Conservation (phyloP, 73 alveolate genomes). For the Paramecium primaurelia region DNA sequence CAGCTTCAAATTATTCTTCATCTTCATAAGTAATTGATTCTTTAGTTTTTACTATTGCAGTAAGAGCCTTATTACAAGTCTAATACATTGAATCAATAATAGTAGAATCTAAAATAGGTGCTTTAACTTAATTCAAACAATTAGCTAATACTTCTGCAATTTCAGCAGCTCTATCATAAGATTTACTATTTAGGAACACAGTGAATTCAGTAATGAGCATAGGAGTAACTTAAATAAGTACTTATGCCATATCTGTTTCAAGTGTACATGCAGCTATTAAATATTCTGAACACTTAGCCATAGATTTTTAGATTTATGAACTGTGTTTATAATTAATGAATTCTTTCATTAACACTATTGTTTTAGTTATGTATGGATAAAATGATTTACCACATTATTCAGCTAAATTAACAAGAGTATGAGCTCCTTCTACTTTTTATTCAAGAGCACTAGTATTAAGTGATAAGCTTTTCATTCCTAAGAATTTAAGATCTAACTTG, state of each 20-base stretch:
- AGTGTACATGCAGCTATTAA: neutral
- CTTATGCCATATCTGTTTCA: conserved; percentile 6
- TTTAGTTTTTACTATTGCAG: neutral
- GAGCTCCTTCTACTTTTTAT: conserved; percentile 57
- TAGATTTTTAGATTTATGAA: conserved; percentile 35
- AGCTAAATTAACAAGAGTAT: conserved; percentile 52
- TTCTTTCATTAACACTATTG: neutral
- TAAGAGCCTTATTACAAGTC: neutral
- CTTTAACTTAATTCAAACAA: neutral
- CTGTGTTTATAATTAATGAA: conserved; percentile 44
- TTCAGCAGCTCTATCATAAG: conserved; percentile 28
- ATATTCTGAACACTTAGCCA: conserved; percentile 2
- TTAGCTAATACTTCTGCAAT: conserved; percentile 15
- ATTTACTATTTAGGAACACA: neutral
- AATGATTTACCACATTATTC: conserved; percentile 50
- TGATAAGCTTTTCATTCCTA: conserved; percentile 46
- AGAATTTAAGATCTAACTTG: conserved; percentile 52
- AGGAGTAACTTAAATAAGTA: neutral
- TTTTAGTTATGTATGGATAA: conserved; percentile 37
- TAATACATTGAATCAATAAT: neutral
- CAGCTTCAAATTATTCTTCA: conserved; percentile 17
- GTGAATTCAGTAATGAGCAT: neutral
- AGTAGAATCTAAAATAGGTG: neutral
- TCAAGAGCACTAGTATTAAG: conserved; percentile 59
- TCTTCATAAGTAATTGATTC: conserved; percentile 14